A percentile compares a stretch with the other conserved stretches of the same genome.
Evolutionary conservation across 176 grass and related monocot genomes (phyloP).

Genomic region (Urochloa ruziziensis): DNA sequence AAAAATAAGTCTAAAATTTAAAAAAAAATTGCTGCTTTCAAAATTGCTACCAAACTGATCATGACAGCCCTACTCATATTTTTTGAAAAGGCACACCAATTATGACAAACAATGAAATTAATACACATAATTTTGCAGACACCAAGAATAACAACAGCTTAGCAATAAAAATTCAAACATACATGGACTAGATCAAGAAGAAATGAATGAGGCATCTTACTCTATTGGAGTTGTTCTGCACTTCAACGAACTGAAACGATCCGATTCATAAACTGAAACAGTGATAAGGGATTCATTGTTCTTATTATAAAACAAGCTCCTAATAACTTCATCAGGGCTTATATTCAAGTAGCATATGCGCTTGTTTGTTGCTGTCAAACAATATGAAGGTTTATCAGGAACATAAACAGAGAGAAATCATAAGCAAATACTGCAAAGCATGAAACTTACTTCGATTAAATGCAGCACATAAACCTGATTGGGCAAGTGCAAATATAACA

Average conservation of each 20-base stretch:
- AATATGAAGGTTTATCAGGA: conserved; percentile 39
- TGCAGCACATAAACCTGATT: conserved; percentile 75
- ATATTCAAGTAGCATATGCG: conserved; percentile 88
- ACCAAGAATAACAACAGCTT: background rate
- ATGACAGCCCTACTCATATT: background rate
- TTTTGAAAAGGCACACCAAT: background rate
- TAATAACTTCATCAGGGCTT: conserved; percentile 74
- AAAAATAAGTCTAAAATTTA: background rate
- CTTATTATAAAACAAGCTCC: conserved; percentile 80
- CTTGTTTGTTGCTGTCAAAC: conserved; percentile 71
- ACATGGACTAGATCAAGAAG: background rate
- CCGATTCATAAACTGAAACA: conserved; percentile 71
- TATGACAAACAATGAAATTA: background rate
- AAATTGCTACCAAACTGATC: conserved; percentile 4
- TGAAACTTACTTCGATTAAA: conserved; percentile 61
- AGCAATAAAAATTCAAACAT: conserved; percentile 10
- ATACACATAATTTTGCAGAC: background rate
- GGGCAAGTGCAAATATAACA: conserved; percentile 72
- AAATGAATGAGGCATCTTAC: conserved; percentile 47
- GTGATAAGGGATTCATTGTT: conserved; percentile 73
- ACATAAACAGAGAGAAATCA: conserved; percentile 25
- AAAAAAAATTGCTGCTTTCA: background rate
- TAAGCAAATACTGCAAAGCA: background rate
- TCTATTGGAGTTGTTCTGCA: conserved; percentile 82
- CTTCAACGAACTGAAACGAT: conserved; percentile 73